Evolutionary conservation across 495 filamentous ascomycete genomes (phyloP).

Genomic region (Aspergillus nanangensis): DNA sequence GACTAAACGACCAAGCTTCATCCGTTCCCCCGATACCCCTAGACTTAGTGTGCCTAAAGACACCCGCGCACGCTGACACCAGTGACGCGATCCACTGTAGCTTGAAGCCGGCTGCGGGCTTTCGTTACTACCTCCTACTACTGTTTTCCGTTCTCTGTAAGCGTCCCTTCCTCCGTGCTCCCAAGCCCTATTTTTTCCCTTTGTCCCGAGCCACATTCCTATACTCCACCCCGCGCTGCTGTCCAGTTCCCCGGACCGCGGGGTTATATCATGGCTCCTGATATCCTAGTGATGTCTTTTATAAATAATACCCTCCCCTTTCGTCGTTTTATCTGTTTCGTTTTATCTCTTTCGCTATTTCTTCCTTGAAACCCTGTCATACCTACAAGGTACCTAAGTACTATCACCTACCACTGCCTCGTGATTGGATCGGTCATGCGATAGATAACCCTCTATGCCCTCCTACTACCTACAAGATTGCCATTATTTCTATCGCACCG

Average conservation of each 20-base stretch:
- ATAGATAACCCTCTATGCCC: slow-evolving; percentile 61
- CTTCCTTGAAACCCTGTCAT: neutral
- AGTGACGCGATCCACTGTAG: slow-evolving; percentile 12
- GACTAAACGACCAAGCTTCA: slow-evolving; percentile 16
- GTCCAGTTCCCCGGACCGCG: slow-evolving; percentile 5
- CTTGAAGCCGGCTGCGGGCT: neutral
- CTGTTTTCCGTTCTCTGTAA: slow-evolving; percentile 8
- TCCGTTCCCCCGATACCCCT: slow-evolving; percentile 38
- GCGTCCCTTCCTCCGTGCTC: slow-evolving; percentile 20
- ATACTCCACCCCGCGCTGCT: slow-evolving; percentile 10
- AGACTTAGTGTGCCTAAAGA: slow-evolving; percentile 5
- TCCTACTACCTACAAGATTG: slow-evolving; percentile 81
- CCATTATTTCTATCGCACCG: slow-evolving; percentile 88
- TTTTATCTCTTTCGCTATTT: slow-evolving; percentile 1
- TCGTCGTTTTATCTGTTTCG: neutral
- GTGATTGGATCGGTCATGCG: slow-evolving; percentile 21
- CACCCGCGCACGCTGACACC: slow-evolving; percentile 16
- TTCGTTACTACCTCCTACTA: slow-evolving; percentile 2
- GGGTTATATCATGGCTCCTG: slow-evolving; percentile 5
- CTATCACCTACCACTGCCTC: slow-evolving; percentile 1
- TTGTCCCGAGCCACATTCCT: slow-evolving; percentile 9
- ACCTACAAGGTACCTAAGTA: neutral
- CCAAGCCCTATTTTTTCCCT: slow-evolving; percentile 12
- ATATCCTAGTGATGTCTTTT: too few relatives aligned
- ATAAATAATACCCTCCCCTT: slow-evolving; percentile 1